These are phyloP conservation scores for Diversispora epigaea DNA, from an alignment of 192 early-diverging fungal species.

Conservation along the genomic window DNA sequence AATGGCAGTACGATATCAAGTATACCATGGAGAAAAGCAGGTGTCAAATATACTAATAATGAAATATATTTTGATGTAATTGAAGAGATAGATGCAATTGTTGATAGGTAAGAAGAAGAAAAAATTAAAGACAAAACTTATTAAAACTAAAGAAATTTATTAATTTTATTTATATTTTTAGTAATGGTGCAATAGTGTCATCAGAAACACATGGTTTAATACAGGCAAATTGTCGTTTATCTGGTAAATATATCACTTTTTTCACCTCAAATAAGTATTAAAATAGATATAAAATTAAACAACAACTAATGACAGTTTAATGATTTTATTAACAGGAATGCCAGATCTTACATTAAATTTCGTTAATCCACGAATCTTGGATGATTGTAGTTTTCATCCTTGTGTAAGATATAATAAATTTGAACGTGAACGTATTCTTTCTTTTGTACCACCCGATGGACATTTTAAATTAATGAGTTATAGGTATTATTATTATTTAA, in stretches of 20 bases:
- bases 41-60: constrained; percentile 86
- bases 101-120: constrained; percentile 57
- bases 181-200: constrained; percentile 67
- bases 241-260: constrained; percentile 49
- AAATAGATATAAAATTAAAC: too few species aligned
- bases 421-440: constrained; percentile 74
- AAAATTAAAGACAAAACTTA: neutral
- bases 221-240: constrained; percentile 71
- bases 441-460: constrained; percentile 94
- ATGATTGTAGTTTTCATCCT: constrained; percentile 86
- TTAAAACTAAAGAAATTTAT: too few species aligned
- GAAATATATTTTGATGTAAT: constrained; percentile 93
- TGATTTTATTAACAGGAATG: constrained; percentile 57
- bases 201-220: constrained; percentile 82
- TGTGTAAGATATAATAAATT: constrained; percentile 82
- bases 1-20: constrained; percentile 59
- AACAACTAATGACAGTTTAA: too few species aligned
- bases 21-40: constrained; percentile 85
- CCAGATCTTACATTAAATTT: constrained; percentile 83
- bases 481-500: constrained; percentile 40
- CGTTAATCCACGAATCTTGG: constrained; percentile 67
- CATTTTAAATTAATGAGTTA: constrained; percentile 87
- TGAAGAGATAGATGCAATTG: constrained; percentile 84
- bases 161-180: constrained; percentile 16
- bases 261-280: neutral